Evolutionary conservation across 139 green algal genomes (phyloP).

Genomic region (Chlorella sp.): DNA sequence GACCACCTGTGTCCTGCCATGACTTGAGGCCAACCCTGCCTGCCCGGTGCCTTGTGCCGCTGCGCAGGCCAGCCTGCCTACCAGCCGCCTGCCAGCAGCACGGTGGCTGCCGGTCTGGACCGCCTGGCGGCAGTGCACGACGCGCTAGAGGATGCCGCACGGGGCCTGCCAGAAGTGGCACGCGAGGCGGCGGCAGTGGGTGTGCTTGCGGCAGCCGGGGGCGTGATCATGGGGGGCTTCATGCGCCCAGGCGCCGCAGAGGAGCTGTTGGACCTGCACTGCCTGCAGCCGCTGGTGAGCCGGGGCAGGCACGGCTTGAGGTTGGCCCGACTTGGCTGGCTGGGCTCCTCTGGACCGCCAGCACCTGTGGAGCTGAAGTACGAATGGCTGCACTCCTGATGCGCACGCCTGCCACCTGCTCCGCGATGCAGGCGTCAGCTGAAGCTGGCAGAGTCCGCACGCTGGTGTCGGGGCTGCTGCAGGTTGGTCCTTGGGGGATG

Average conservation of each 20-base stretch:
- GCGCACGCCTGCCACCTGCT: no score
- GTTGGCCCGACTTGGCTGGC: no score
- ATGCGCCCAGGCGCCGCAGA: not conserved
- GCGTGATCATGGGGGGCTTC: not conserved
- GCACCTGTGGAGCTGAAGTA: no score
- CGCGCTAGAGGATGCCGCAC: not conserved
- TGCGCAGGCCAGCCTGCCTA: not conserved
- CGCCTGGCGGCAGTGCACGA: not conserved
- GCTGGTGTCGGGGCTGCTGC: no score
- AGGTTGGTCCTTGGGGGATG: no score
- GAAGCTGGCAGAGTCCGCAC: no score
- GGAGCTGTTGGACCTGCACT: not conserved
- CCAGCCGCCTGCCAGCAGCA: no score
- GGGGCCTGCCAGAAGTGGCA: not conserved
- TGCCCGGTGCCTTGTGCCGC: not conserved
- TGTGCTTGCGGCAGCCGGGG: not conserved
- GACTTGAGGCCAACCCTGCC: no score
- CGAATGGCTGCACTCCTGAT: no score
- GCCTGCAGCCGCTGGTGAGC: slow-evolving; percentile 2
- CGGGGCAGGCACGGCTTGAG: not conserved
- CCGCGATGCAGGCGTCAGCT: no score
- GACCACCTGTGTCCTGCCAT: no score
- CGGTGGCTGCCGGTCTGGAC: not conserved
- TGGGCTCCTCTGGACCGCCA: no score
- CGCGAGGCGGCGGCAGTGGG: not conserved